A percentile compares a stretch with the other conserved stretches of the same genome.
Evolutionary conservation across 2,329 filamentous ascomycete species (phyloP).

Genomic region (Penicillium concentricum): DNA sequence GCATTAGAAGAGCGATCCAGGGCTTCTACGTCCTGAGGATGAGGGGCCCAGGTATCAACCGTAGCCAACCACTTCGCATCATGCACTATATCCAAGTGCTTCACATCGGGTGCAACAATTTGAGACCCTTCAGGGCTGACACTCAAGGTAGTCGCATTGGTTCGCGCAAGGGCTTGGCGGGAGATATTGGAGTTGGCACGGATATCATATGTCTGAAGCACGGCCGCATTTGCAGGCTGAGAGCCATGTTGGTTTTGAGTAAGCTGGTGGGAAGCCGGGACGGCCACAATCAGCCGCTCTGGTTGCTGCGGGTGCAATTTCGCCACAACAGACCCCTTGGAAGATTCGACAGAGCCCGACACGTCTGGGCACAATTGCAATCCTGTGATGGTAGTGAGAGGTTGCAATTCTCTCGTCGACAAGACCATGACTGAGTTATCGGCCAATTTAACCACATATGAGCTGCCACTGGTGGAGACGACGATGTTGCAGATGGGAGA

Average conservation of each 20-base stretch:
- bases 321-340: conserved; percentile 44
- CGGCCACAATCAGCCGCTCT: conserved; percentile 66
- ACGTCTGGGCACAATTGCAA: conserved; percentile 61
- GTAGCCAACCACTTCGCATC: conserved; percentile 90
- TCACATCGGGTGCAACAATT: conserved; percentile 75
- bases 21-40: conserved; percentile 64
- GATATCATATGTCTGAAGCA: conserved; percentile 84
- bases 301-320: conserved; percentile 63
- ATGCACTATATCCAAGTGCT: conserved; percentile 69
- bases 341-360: conserved; percentile 51
- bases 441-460: conserved; percentile 80
- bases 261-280: conserved; percentile 54
- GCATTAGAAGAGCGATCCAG: conserved; percentile 40
- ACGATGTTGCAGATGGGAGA: conserved; percentile 81
- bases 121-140: conserved; percentile 68
- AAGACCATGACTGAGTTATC: conserved; percentile 91
- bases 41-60: conserved; percentile 85
- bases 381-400: conserved; percentile 79
- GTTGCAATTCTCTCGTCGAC: conserved; percentile 84
- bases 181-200: conserved; percentile 71
- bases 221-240: conserved; percentile 53
- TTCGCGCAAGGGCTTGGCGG: conserved; percentile 86
- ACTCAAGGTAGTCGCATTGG: conserved; percentile 80
- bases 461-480: conserved; percentile 74
- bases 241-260: conserved; percentile 32